These are phyloP conservation scores for Drosera capensis DNA, from an alignment of 148 eudicot genomes.

Conservation along the genomic window DNA sequence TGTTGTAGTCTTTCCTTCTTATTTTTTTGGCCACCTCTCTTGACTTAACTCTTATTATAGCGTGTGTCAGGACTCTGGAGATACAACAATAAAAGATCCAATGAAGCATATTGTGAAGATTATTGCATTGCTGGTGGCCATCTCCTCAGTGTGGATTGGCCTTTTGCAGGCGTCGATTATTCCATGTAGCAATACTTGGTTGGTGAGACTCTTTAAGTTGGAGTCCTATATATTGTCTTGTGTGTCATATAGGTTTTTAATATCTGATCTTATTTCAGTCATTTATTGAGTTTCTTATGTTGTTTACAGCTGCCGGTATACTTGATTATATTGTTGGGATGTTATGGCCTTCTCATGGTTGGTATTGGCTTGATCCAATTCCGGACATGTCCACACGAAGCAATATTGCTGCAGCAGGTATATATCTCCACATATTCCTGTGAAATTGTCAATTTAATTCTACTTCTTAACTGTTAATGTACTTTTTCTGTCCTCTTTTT, in stretches of 20 bases:
- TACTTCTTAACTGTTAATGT: neutral
- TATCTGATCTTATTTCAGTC: neutral
- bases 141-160: constrained; percentile 60
- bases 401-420: constrained; percentile 73
- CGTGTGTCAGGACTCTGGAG: constrained; percentile 1
- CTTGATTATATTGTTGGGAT: constrained; percentile 60
- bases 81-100: neutral
- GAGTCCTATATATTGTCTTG: neutral
- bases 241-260: neutral
- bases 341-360: constrained; percentile 78
- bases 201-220: constrained; percentile 68
- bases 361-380: constrained; percentile 77
- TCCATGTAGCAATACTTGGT: constrained; percentile 61
- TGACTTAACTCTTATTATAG: neutral
- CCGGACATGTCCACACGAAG: constrained; percentile 85
- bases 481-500: constrained; percentile 3
- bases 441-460: neutral
- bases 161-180: constrained; percentile 44
- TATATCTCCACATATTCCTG: neutral
- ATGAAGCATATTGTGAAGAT: constrained; percentile 94
- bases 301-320: constrained; percentile 61
- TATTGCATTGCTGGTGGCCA: constrained; percentile 46
- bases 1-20: neutral
- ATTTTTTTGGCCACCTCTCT: neutral
- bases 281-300: neutral